A percentile compares a stretch with the other conserved stretches of the same genome.
phyloP scores from a whole-genome alignment of 805 yeast species.

The Zygosaccharomyces siamensis region DNA sequence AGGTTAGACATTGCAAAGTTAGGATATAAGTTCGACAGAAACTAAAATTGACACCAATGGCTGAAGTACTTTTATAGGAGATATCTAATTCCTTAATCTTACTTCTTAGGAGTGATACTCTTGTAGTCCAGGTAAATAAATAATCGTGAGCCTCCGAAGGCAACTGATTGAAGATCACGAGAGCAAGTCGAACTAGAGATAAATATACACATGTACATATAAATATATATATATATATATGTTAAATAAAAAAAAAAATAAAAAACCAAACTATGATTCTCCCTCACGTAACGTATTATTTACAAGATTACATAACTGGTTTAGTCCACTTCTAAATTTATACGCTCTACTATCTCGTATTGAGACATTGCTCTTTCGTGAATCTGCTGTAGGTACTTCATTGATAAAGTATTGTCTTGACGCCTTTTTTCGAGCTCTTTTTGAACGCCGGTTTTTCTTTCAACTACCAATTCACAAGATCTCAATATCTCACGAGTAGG shows the following conservation, averaged over 20 bases:
- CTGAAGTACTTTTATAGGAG: not conserved
- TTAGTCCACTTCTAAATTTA: constrained; percentile 32
- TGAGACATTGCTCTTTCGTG: constrained; percentile 24
- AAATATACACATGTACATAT: not conserved
- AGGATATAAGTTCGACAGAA: no score
- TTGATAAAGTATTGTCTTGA: constrained; percentile 23
- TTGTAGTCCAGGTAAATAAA: not conserved
- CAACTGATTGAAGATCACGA: not conserved
- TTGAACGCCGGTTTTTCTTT: constrained; percentile 24
- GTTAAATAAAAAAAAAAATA: no score
- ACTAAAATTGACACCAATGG: not conserved
- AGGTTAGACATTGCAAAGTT: constrained; percentile 5
- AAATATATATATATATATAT: not conserved
- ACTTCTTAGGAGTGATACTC: not conserved
- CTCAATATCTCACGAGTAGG: constrained; percentile 73
- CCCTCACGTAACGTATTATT: not conserved
- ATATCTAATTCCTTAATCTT: not conserved
- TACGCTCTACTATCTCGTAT: constrained; percentile 19
- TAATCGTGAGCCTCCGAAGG: constrained; percentile 2
- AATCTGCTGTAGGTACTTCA: constrained; percentile 26
- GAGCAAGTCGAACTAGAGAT: no score
- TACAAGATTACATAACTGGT: constrained; percentile 4
- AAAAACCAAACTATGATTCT: no score
- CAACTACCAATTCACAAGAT: constrained; percentile 29
- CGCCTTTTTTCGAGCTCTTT: constrained; percentile 26